A percentile compares a stretch with the other conserved stretches of the same genome.
Conservation (phyloP, 2,329 filamentous ascomycete genomes). For the Ustulina deusta region DNA sequence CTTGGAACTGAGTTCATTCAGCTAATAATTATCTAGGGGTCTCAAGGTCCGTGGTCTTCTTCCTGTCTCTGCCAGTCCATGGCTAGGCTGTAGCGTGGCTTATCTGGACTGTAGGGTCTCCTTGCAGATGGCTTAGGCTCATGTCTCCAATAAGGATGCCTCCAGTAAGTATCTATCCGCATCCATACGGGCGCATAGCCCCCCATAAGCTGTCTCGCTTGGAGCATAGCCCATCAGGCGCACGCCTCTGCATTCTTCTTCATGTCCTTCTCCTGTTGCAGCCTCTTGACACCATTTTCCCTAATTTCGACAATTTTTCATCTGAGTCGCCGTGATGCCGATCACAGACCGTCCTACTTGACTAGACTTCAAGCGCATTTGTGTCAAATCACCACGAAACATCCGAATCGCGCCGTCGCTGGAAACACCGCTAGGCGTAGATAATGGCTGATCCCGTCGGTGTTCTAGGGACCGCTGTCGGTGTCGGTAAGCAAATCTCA, state of each 20-base stretch:
- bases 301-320: background rate
- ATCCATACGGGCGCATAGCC: too few species aligned
- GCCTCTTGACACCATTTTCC: background rate
- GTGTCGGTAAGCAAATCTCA: slow-evolving; percentile 7
- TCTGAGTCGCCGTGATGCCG: background rate
- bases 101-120: too few species aligned
- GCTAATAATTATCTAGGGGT: too few species aligned
- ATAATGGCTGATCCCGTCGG: slow-evolving; percentile 14
- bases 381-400: background rate
- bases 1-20: too few species aligned
- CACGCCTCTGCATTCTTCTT: background rate
- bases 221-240: background rate
- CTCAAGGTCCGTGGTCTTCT: too few species aligned
- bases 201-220: too few species aligned
- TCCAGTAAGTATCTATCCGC: too few species aligned
- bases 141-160: too few species aligned
- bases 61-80: too few species aligned
- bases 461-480: slow-evolving; percentile 6
- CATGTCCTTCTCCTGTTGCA: background rate
- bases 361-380: background rate
- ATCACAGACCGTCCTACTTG: background rate
- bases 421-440: background rate
- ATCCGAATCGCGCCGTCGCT: background rate
- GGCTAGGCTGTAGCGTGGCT: too few species aligned
- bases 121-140: too few species aligned